Conservation (phyloP, 768 basidiomycete species). For the Neoboletus brunneissimus region DNA sequence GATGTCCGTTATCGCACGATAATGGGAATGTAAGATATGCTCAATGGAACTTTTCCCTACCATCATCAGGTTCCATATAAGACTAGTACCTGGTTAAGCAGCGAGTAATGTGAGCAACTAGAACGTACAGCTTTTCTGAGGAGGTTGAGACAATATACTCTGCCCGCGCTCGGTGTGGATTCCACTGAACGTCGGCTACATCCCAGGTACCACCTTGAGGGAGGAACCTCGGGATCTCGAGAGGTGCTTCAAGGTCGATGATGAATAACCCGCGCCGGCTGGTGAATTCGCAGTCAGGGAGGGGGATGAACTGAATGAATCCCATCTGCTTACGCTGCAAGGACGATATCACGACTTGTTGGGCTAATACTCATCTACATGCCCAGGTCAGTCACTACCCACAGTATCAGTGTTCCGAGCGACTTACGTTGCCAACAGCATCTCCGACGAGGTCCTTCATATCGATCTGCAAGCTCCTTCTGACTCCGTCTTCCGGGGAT, state of each 20-base stretch:
- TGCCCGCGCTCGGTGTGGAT: conserved; percentile 70
- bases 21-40: conserved; percentile 83
- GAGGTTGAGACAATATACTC: conserved; percentile 88
- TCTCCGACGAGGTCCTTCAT: conserved; percentile 79
- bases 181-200: conserved; percentile 92
- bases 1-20: conserved; percentile 95
- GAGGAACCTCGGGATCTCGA: conserved; percentile 86
- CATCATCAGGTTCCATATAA: conserved; percentile 92
- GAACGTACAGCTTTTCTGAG: conserved; percentile 76
- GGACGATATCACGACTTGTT: conserved; percentile 80
- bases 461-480: conserved; percentile 64
- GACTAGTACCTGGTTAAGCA: conserved; percentile 36
- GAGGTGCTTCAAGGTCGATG: conserved; percentile 86
- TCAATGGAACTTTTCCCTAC: conserved; percentile 77
- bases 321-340: conserved; percentile 66
- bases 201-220: conserved; percentile 98
- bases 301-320: background rate
- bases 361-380: conserved; percentile 89
- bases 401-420: background rate
- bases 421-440: conserved; percentile 77
- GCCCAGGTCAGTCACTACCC: conserved; percentile 4
- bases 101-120: background rate
- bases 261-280: conserved; percentile 90
- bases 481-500: conserved; percentile 56
- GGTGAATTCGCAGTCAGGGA: background rate